phyloP scores from a whole-genome alignment of 192 early-diverging fungal species.

The Coemansia sp. region DNA sequence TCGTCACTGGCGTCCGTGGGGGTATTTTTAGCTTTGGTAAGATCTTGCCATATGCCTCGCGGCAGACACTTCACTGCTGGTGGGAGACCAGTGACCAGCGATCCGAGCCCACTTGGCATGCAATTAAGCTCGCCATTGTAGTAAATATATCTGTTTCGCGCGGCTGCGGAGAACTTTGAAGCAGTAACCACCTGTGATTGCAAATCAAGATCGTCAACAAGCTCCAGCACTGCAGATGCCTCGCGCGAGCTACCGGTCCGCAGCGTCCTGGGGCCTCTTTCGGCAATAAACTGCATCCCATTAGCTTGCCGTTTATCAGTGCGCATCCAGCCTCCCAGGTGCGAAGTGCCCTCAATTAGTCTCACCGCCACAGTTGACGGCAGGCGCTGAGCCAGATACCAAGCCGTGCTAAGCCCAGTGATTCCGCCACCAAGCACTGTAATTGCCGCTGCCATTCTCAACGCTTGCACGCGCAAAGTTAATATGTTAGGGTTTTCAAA shows the following conservation, averaged over 20 bases:
- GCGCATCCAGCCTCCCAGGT: conserved; percentile 86
- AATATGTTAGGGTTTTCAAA: not conserved
- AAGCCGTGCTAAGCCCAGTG: conserved; percentile 81
- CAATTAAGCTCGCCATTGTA: conserved; percentile 67
- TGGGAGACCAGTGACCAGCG: conserved; percentile 60
- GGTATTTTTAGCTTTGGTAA: conserved; percentile 15
- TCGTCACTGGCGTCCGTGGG: conserved; percentile 61
- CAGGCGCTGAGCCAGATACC: conserved; percentile 63
- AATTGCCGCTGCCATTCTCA: conserved; percentile 45
- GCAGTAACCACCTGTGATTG: conserved; percentile 59
- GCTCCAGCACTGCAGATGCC: conserved; percentile 71
- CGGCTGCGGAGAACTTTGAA: conserved; percentile 64
- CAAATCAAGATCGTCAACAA: conserved; percentile 71
- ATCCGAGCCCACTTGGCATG: conserved; percentile 58
- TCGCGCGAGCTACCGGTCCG: conserved; percentile 66
- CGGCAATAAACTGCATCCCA: conserved; percentile 59
- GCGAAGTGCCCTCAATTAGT: conserved; percentile 67
- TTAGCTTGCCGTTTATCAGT: conserved; percentile 55
- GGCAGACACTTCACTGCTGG: conserved; percentile 62
- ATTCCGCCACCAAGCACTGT: conserved; percentile 92
- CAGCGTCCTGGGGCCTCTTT: conserved; percentile 82
- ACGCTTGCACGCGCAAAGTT: not conserved
- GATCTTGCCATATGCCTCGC: conserved; percentile 36
- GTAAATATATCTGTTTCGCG: conserved; percentile 82
- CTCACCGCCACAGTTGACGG: conserved; percentile 59